Base-by-base conservation (phyloP, 306 rosid species). In the Trifolium repens region DNA sequence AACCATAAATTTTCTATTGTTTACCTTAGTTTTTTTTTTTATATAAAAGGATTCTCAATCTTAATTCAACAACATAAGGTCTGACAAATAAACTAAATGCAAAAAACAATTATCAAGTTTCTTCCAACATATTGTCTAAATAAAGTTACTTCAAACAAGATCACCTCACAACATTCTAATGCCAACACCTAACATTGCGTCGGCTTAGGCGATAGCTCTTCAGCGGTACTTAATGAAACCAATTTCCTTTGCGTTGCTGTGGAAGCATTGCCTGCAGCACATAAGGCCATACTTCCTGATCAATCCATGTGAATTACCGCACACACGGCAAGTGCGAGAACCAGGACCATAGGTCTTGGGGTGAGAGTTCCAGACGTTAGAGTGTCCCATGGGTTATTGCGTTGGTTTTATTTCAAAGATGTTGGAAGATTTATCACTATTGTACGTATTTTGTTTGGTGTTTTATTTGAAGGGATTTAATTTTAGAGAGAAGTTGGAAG, bases 211-310 rank as follows among this genome's bases (percentile, higher is more conserved):
- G 1, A 30, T 19, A 52, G 12, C 72, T 58, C 70, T 68, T 87
- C 52, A 91, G 39, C 96, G 96, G 80, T 93, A 91, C 98, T 94
- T 94, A 2, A 94, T 89, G 88, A 94, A 94, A 42, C 98, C 96
- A 69, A 94, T 94, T 76, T 94, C 96, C 88, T 94, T 94, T 88
- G 98, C 96, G 3, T 94, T 91, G 89, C 96, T 90, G 8, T 94
- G 93, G 89, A 94, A 94, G 89, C 98, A 94, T 67, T 91, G 97
- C 84, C 97, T 91, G 89, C 98, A 94, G 50, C 98, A 94, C 93
- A 87, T 94, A 16, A 91, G 91, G 7, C 96, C 96, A 13, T 90
- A 91, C 91, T 94, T 94, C 86, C 98, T 76, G 73, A 94, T 90
- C 86, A 94, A 76, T 6, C 96, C 97, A 67, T 94, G 98, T 0